Base-by-base conservation (phyloP, 441 rosid genomes). In the Aquilaria agallochum region DNA sequence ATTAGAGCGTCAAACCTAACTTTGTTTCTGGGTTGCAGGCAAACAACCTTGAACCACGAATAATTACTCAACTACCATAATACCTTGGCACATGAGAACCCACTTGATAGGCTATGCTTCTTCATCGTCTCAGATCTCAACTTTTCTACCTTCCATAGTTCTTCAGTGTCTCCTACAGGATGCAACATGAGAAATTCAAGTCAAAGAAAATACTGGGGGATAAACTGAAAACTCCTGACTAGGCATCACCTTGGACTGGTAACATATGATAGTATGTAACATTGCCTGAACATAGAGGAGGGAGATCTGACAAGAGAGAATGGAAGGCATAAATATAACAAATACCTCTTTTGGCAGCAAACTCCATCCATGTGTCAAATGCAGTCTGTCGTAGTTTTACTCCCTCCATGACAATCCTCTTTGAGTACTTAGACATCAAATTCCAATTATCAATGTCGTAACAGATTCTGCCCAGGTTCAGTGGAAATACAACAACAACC, bases 41-140 rank as follows among this genome's bases (percentile, higher is more conserved):
- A 36, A 36, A 36, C 42, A 36, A 36, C 42, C 42, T 36, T 36
- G 42, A 36, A 4, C 42, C 9, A 36, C 42, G 3, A 36, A 36
- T 5, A 36, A 36, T 8, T 36, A 1, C 42, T 8, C 7, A 36
- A 13, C 51, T 5, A 40, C 12, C 60, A 54, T 40, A 70, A 68
- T 75, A 93, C 98, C 96, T 88, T 88, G 46, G 90, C 87, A 72
- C 96, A 90, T 60, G 98, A 80, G 76, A 90, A 76, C 13, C 81
- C 98, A 60, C 81, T 80, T 34, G 74, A 66, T 55, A 83, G 72
- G 50, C 81, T 74, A 62, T 82, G 96, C 66, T 80, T 85, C 73
- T 80, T 83, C 75, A 70, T 68, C 27, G 76, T 77, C 63, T 78
- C 83, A 33, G 90, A 85, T 78, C 98, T 85, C 68, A 87, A 61